phyloP scores from a whole-genome alignment of 2,329 filamentous ascomycete genomes.

The Phyllosticta capitalensis region DNA sequence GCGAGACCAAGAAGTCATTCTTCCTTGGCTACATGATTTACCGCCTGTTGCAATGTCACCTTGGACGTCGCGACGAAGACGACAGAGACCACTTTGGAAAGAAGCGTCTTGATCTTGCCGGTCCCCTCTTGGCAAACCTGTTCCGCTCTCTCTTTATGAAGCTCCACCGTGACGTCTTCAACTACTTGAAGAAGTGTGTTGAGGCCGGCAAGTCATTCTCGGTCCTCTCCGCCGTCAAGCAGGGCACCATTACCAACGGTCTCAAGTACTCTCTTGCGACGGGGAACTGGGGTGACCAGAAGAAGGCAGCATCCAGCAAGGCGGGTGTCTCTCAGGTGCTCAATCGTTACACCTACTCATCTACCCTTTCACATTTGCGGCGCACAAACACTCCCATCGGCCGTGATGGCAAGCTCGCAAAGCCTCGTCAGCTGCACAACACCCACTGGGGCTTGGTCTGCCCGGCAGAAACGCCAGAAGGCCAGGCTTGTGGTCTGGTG shows the following conservation, averaged over 20 bases:
- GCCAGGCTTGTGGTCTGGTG: slow-evolving; percentile 94
- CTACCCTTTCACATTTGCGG: slow-evolving; percentile 90
- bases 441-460: slow-evolving; percentile 98
- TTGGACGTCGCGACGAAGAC: slow-evolving; percentile 87
- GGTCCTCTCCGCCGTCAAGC: slow-evolving; percentile 81
- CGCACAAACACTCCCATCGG: slow-evolving; percentile 97
- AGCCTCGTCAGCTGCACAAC: slow-evolving; percentile 95
- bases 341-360: slow-evolving; percentile 95
- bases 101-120: slow-evolving; percentile 92
- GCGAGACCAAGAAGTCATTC: slow-evolving; percentile 92
- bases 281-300: slow-evolving; percentile 98
- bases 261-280: slow-evolving; percentile 95
- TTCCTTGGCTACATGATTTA: slow-evolving; percentile 99
- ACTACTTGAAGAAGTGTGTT: slow-evolving; percentile 85
- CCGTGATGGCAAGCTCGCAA: slow-evolving; percentile 94
- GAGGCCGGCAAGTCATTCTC: slow-evolving; percentile 86
- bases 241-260: slow-evolving; percentile 81
- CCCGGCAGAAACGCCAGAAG: slow-evolving; percentile 94
- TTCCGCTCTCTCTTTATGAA: slow-evolving; percentile 89
- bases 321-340: slow-evolving; percentile 97
- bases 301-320: slow-evolving; percentile 90
- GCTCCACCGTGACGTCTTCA: slow-evolving; percentile 82
- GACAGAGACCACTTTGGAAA: slow-evolving; percentile 99
- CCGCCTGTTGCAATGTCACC: slow-evolving; percentile 81
- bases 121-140: slow-evolving; percentile 87